These are phyloP conservation scores for Fraxinus albicans DNA, from an alignment of 305 asterid genomes.

Conservation along the genomic window DNA sequence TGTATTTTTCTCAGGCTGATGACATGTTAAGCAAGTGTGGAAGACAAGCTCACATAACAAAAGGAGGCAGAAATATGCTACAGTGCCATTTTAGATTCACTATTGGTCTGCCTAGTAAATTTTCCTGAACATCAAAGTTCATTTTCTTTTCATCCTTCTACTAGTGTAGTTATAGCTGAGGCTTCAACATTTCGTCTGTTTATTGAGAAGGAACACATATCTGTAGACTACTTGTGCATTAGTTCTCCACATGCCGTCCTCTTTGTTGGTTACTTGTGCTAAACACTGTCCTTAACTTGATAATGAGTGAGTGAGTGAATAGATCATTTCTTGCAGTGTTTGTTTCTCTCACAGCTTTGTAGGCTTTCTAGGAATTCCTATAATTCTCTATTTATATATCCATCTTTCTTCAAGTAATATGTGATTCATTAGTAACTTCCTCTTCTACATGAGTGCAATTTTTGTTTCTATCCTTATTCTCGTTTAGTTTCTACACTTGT, in stretches of 20 bases:
- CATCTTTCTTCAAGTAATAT: background rate
- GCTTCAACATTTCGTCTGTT: background rate
- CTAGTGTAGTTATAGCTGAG: background rate
- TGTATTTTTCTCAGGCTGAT: background rate
- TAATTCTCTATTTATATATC: background rate
- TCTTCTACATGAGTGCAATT: background rate
- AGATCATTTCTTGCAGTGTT: background rate
- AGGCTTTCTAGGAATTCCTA: background rate
- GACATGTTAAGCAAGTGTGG: background rate
- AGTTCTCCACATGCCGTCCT: background rate
- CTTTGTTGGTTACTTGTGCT: background rate
- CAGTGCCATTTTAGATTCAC: background rate
- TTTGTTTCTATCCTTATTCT: background rate
- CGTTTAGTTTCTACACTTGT: constrained; percentile 3
- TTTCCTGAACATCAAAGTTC: background rate
- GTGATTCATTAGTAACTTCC: background rate
- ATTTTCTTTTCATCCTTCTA: background rate
- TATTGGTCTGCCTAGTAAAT: background rate
- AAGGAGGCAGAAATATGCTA: background rate
- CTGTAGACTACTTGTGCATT: background rate
- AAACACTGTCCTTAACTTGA: background rate
- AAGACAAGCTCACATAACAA: background rate
- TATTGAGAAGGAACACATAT: background rate
- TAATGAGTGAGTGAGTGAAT: background rate
- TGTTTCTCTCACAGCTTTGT: background rate